These are phyloP conservation scores for Nidula niveotomentosa DNA, from an alignment of 1,284 basidiomycete species.

Conservation along the genomic window DNA sequence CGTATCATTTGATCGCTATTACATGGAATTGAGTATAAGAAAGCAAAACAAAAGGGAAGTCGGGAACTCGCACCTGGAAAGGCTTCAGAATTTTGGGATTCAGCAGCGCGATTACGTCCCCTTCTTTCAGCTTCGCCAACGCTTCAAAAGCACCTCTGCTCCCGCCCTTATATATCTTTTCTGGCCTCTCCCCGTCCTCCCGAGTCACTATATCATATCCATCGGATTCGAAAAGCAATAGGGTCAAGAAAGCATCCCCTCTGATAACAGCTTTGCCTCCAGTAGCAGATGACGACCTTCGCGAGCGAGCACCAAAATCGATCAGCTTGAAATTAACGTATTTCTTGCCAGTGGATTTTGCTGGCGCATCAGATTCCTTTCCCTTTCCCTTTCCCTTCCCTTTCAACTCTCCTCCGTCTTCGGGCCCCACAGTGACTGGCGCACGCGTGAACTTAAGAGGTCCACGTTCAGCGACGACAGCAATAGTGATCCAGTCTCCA, in stretches of 20 bases:
- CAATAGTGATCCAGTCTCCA: conserved; percentile 91
- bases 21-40: conserved; percentile 1
- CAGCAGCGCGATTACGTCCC: conserved; percentile 86
- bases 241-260: conserved; percentile 82
- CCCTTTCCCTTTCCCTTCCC: conserved; percentile 28
- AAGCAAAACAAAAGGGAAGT: background rate
- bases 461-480: conserved; percentile 85
- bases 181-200: conserved; percentile 47
- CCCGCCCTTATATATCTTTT: conserved; percentile 81
- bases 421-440: conserved; percentile 54
- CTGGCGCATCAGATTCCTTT: conserved; percentile 26
- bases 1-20: conserved; percentile 48
- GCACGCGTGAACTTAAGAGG: conserved; percentile 68
- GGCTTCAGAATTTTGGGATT: conserved; percentile 89
- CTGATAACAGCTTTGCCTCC: conserved; percentile 55
- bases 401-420: conserved; percentile 25
- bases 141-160: conserved; percentile 91
- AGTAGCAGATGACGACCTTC: conserved; percentile 48
- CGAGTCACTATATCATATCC: conserved; percentile 50
- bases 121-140: conserved; percentile 82
- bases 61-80: conserved; percentile 57
- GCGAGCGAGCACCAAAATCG: conserved; percentile 70
- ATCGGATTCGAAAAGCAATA: conserved; percentile 91
- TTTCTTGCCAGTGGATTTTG: conserved; percentile 64
- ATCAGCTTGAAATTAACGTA: conserved; percentile 88